These are phyloP conservation scores for Malassezia psittaci DNA, from an alignment of 1,284 basidiomycete species.

Conservation along the genomic window DNA sequence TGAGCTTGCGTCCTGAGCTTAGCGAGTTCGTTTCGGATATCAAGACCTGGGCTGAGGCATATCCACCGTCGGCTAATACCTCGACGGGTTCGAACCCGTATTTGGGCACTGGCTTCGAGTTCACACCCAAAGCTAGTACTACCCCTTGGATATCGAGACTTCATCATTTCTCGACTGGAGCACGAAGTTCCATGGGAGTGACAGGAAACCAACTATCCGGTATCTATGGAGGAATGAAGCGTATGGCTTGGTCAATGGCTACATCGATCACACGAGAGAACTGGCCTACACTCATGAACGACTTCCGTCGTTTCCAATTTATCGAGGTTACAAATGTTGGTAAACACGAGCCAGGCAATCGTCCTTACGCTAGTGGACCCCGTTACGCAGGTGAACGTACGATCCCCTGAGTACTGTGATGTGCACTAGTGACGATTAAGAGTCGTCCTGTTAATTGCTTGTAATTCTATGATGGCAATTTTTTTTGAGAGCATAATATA, in stretches of 20 bases:
- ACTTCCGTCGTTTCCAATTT: conserved; percentile 8
- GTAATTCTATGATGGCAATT: too few species aligned
- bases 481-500: too few species aligned
- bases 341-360: neutral
- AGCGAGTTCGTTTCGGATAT: conserved; percentile 5
- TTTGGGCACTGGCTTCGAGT: conserved; percentile 7
- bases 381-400: neutral
- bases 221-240: conserved; percentile 10
- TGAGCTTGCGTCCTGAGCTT: conserved; percentile 5
- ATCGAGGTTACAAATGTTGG: conserved; percentile 7
- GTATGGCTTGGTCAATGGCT: conserved; percentile 12
- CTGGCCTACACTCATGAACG: conserved; percentile 7
- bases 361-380: conserved; percentile 6
- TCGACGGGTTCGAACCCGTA: neutral
- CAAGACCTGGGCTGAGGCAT: conserved; percentile 6
- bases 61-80: neutral
- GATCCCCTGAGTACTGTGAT: neutral
- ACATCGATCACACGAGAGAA: conserved; percentile 10
- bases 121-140: neutral
- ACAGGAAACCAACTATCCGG: conserved; percentile 12
- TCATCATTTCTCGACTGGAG: conserved; percentile 11
- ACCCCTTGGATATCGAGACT: conserved; percentile 6
- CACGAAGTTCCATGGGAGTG: conserved; percentile 8
- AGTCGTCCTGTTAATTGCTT: too few species aligned
- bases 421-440: too few species aligned